Base-by-base conservation (phyloP, 2,329 filamentous ascomycete genomes). In the Lachnellula arida region DNA sequence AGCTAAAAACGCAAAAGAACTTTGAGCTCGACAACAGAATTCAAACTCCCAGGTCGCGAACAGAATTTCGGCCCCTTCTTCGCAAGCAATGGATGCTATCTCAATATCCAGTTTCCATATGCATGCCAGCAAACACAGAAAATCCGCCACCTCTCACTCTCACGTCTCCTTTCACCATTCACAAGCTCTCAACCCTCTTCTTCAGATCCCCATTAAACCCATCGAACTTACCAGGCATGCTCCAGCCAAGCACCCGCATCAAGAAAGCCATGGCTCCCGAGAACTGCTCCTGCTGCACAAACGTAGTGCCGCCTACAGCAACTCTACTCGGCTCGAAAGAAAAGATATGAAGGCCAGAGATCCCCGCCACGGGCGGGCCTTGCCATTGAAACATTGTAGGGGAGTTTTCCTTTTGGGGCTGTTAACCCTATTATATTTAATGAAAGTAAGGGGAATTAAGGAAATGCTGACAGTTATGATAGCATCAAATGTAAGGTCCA, bases 221-320 rank as follows among this genome's bases (percentile, higher is more conserved):
- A 11, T 39, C 25, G 40, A 12, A 51, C 17, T 22, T 28, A 3
- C 12, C 19, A 11, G 22, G 14, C 15, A 51, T 25, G 5, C 17
- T 23, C 34, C 19, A 39, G 3, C 35, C 17, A 15, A 42, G 11
- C 25, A 49, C 22, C 47, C 47, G 34, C 23, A 40, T 40, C 48
- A 50, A 40, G 17, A 37, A 50, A 19, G 25, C 19, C 15, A 50
- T 9, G 2, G 34, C 32, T 7, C 48, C 48, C 11, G 15, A 32
- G 15, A 51, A 51, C 23, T 43, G 39, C 15, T 51, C 49, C 4
- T 32, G 32, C 5, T 51, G 35, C 49, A 51, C 49, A 44, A 51
- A 51, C 9, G 35, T 51, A 6, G 49, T 51, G 9, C 23, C 22
- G 12, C 49, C 49, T 11, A 2, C 14, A 5, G 49, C 32, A 5